A percentile compares a stretch with the other conserved stretches of the same genome.
Conservation (phyloP, 495 filamentous ascomycete species). For the Evernia prunastri region DNA sequence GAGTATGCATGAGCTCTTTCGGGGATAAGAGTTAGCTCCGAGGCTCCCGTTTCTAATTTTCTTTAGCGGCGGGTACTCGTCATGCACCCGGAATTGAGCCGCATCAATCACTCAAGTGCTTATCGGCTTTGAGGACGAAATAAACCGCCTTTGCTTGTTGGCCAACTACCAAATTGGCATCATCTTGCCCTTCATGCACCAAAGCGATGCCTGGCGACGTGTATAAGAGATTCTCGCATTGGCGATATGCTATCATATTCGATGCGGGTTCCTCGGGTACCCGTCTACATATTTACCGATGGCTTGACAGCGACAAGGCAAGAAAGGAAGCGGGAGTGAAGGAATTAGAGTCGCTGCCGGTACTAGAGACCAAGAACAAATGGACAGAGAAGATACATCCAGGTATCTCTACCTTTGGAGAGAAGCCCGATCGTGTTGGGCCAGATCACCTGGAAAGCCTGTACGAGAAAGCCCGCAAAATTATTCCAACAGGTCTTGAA, state of each 20-base stretch:
- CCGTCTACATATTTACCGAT: constrained; percentile 86
- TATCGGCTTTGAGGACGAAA: background rate
- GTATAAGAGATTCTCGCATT: constrained; percentile 10
- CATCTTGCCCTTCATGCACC: background rate
- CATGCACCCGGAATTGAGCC: constrained; percentile 1
- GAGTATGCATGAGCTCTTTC: no score
- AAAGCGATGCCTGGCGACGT: constrained; percentile 11
- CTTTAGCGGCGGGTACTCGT: background rate
- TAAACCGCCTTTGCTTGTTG: background rate
- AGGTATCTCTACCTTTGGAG: constrained; percentile 84
- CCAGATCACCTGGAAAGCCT: constrained; percentile 71
- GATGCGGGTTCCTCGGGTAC: constrained; percentile 77
- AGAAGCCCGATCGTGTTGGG: constrained; percentile 68
- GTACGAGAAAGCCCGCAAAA: constrained; percentile 73
- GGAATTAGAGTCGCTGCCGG: constrained; percentile 65
- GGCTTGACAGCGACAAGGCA: constrained; percentile 69
- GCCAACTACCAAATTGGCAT: background rate
- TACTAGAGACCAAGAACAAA: constrained; percentile 71
- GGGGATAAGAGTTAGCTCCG: background rate
- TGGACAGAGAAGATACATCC: constrained; percentile 94
- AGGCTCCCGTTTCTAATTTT: background rate
- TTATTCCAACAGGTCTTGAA: constrained; percentile 72
- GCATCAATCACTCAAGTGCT: constrained; percentile 15
- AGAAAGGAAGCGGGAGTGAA: constrained; percentile 51
- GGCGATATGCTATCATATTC: constrained; percentile 61